phyloP scores from a whole-genome alignment of 495 filamentous ascomycete genomes.

The Neurospora sublineolata region DNA sequence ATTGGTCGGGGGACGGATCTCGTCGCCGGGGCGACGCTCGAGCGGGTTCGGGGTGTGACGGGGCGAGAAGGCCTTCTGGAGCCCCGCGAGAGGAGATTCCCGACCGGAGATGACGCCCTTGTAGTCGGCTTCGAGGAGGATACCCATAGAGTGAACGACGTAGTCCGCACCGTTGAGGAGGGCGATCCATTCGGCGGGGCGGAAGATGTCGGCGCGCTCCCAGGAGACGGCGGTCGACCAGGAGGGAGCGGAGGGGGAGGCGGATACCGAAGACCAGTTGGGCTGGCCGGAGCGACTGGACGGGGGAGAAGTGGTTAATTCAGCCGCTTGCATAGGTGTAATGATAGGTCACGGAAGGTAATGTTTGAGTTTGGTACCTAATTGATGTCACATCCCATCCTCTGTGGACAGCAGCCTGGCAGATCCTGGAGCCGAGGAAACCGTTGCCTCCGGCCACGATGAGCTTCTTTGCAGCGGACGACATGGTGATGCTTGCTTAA shows the following conservation, averaged over 20 bases:
- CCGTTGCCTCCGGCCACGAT: constrained; percentile 90
- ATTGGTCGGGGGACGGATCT: constrained; percentile 2
- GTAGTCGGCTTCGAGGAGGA: constrained; percentile 96
- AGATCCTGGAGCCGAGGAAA: constrained; percentile 90
- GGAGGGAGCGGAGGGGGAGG: constrained; percentile 55
- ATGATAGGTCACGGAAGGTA: too few species aligned
- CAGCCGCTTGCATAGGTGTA: background rate
- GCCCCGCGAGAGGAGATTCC: constrained; percentile 61
- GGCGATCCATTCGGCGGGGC: constrained; percentile 62
- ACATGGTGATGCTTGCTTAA: constrained; percentile 4
- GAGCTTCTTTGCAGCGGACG: constrained; percentile 48
- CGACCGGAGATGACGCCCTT: constrained; percentile 78
- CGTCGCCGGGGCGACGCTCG: constrained; percentile 39
- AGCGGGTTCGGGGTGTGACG: constrained; percentile 59
- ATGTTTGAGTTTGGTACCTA: constrained; percentile 41
- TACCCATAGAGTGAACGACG: constrained; percentile 89
- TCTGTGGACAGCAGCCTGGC: constrained; percentile 67
- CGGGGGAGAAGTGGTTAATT: background rate
- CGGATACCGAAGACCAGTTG: constrained; percentile 66
- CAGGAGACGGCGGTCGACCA: constrained; percentile 79
- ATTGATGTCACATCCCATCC: constrained; percentile 86
- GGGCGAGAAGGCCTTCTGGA: constrained; percentile 63
- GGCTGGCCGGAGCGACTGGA: constrained; percentile 78
- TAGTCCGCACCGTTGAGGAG: constrained; percentile 63
- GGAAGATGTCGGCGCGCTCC: constrained; percentile 77